A percentile compares a stretch with the other conserved stretches of the same genome.
Conservation (phyloP, 257 asterid genomes). For the Solanum corneliomulleri region DNA sequence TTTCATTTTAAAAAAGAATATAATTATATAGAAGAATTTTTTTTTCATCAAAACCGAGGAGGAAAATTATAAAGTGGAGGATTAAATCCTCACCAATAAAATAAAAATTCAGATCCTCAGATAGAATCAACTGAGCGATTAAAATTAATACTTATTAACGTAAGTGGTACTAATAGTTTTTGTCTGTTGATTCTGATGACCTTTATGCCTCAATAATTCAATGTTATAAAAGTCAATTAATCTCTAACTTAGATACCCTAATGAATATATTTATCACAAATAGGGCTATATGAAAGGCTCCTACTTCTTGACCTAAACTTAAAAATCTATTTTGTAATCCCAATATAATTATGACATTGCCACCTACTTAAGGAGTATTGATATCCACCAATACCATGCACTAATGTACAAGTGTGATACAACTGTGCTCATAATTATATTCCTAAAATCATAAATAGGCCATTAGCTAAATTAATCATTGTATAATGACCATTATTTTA, state of each 20-base stretch:
- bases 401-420: not conserved
- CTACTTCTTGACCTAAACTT: not conserved
- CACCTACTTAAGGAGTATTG: not conserved
- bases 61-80: not conserved
- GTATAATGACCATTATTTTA: not conserved
- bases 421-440: not conserved
- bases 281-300: not conserved
- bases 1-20: fast-evolving
- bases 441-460: not conserved
- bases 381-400: not conserved
- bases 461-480: not conserved
- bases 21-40: not conserved
- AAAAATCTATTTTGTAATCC: not conserved
- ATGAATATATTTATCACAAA: not conserved
- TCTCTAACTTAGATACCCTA: not conserved
- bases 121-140: too few relatives aligned
- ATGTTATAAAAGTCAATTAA: not conserved
- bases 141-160: not conserved
- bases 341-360: not conserved
- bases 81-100: not conserved
- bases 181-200: not conserved
- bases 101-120: too few relatives aligned
- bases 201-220: not conserved
- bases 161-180: not conserved
- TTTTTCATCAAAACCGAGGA: too few relatives aligned